phyloP scores from a whole-genome alignment of 2,329 filamentous ascomycete species.

The Alternaria viburni region DNA sequence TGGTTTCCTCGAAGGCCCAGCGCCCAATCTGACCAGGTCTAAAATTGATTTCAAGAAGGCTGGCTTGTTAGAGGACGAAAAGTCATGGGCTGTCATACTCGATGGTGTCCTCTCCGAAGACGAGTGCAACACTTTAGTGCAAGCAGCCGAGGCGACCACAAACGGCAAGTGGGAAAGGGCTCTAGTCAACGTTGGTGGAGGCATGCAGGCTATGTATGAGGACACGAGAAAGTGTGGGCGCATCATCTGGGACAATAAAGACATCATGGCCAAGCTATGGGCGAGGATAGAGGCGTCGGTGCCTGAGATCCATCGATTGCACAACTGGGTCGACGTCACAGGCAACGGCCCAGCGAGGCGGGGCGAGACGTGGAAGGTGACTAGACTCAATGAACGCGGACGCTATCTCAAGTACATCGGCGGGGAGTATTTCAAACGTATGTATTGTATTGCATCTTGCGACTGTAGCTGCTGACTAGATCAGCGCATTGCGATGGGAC shows the following conservation, averaged over 20 bases:
- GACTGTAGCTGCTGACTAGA: constrained; percentile 16
- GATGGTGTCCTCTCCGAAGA: constrained; percentile 67
- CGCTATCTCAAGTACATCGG: constrained; percentile 75
- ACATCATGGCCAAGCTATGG: constrained; percentile 69
- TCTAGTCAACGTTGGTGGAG: constrained; percentile 69
- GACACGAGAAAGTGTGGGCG: constrained; percentile 74
- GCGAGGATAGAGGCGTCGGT: constrained; percentile 58
- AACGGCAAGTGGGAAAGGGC: constrained; percentile 67
- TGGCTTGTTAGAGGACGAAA: constrained; percentile 60
- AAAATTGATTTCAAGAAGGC: constrained; percentile 61
- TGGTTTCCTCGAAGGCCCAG: constrained; percentile 56
- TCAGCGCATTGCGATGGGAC: constrained; percentile 70
- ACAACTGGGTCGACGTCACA: constrained; percentile 48
- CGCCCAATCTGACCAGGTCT: constrained; percentile 55
- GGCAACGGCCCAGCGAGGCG: constrained; percentile 53
- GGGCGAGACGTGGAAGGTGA: constrained; percentile 52
- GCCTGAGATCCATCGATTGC: constrained; percentile 56
- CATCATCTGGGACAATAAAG: constrained; percentile 74
- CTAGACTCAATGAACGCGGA: constrained; percentile 72
- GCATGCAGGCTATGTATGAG: constrained; percentile 63
- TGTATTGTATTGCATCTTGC: not conserved
- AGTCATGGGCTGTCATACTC: constrained; percentile 65
- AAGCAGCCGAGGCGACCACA: constrained; percentile 39
- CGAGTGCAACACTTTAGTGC: constrained; percentile 62
- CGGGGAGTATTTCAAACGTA: constrained; percentile 73